Conservation (phyloP, 2,329 filamentous ascomycete genomes). For the Phyllosticta paracitricarpa region DNA sequence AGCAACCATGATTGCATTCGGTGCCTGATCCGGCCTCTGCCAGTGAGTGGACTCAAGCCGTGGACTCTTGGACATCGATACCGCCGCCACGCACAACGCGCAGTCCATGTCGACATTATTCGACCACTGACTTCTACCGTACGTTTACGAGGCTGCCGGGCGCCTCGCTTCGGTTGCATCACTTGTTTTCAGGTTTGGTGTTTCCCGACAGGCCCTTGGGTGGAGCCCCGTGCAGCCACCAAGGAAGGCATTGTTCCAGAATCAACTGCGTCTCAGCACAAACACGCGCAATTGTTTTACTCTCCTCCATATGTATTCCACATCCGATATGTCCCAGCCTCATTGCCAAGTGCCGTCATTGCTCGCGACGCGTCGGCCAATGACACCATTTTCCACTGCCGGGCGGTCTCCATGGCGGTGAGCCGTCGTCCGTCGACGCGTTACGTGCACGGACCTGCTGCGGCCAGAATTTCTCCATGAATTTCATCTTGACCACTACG, state of each 20-base stretch:
- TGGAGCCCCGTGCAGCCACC: too few species aligned
- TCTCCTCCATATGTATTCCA: too few species aligned
- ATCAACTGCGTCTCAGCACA: too few species aligned
- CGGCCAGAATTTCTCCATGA: conserved; percentile 4
- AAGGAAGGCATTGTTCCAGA: too few species aligned
- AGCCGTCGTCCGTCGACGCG: not conserved
- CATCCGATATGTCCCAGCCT: not conserved
- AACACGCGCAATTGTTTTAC: not conserved
- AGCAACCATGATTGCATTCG: not conserved
- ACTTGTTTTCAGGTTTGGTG: too few species aligned
- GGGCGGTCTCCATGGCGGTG: not conserved
- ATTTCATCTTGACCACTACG: not conserved
- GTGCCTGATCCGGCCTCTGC: not conserved
- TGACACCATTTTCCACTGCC: not conserved
- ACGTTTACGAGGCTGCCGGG: too few species aligned
- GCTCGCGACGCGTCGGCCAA: not conserved
- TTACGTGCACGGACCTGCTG: not conserved
- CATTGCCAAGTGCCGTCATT: not conserved
- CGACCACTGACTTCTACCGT: too few species aligned
- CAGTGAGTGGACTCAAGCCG: not conserved
- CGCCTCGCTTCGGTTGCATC: too few species aligned
- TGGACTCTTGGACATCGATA: not conserved
- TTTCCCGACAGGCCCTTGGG: too few species aligned
- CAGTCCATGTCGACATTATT: not conserved
- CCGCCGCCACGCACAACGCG: not conserved